Base-by-base conservation (phyloP, 805 yeast species). In the Ogataea pignaliae region DNA sequence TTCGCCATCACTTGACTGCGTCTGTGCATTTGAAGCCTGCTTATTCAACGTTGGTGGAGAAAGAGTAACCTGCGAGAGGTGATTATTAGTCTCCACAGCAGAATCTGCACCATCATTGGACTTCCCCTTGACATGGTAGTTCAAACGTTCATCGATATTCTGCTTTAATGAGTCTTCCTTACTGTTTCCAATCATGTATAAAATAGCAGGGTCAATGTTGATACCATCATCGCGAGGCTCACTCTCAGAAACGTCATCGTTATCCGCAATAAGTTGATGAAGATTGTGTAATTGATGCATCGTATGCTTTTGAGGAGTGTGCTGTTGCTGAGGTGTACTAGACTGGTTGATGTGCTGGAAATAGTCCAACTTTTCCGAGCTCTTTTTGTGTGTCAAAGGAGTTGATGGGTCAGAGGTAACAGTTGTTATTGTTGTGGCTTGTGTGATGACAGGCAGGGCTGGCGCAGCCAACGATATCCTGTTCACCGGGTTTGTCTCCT, bases 361-460 rank as follows among this genome's bases (percentile, higher is more conserved):
- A 36, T 47, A 47, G 28, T 54, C 56, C 11, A 43, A 21, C 9
- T 28, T 40, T 11, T 51, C 56, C 8, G 43, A 37, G 34, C 51
- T 47, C 31, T 36, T 40, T 15, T 46, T 46, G 14, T 47, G 41
- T 5, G 53, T 39, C 10, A 40, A 34, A 1, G 60, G 56, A 3
- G 56, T 52, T 0, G 54, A 39, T 10, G 57, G 55, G 17, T 44
- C 57, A 2, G 60, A 51, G 9, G 64, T 50, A 14, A 56, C 52
- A 1, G 60, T 52, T 0, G 57, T 60, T 36, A 58, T 52, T 2
- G 69, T 64, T 1, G 69, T 64, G 13, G 69, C 65, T 35, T 61
- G 65, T 2, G 69, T 64, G 2, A 64, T 63, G 7, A 64, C 63
- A 12, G 69, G 69, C 29, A 64, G 44, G 1, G 69, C 69, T 12